Conservation (phyloP, 805 yeast species). For the Kluyveromyces aestuarii region DNA sequence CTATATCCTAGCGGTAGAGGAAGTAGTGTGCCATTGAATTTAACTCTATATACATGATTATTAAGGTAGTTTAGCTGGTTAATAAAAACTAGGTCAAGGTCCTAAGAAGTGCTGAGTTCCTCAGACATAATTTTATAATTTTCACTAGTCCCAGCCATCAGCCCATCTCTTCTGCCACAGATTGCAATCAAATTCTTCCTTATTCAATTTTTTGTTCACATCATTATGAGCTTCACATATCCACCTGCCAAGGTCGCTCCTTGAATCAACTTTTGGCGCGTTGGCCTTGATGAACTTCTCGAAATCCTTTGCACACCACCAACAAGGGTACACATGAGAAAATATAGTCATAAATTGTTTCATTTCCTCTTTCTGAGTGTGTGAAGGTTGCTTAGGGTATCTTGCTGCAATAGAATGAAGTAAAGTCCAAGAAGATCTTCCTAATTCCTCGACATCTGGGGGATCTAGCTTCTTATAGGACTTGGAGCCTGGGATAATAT, state of each 20-base stretch:
- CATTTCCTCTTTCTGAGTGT: conserved; percentile 61
- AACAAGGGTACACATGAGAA: conserved; percentile 82
- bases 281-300: conserved; percentile 46
- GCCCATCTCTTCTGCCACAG: conserved; percentile 93
- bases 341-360: conserved; percentile 58
- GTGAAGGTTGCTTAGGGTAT: conserved; percentile 65
- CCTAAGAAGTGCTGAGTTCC: no score
- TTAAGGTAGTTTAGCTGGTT: background rate
- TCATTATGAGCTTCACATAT: conserved; percentile 90
- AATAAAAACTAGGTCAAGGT: no score
- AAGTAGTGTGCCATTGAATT: conserved; percentile 75
- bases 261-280: conserved; percentile 48
- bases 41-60: conserved; percentile 30
- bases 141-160: conserved; percentile 71
- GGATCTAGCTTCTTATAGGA: conserved; percentile 53
- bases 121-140: conserved; percentile 17
- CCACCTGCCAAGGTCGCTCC: conserved; percentile 84
- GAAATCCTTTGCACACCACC: conserved; percentile 88
- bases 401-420: conserved; percentile 84
- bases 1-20: conserved; percentile 95
- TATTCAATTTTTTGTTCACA: conserved; percentile 82
- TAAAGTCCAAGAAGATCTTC: conserved; percentile 86
- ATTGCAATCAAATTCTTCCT: conserved; percentile 76
- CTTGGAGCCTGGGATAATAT: conserved; percentile 17
- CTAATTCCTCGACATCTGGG: conserved; percentile 75